Base-by-base conservation (phyloP, 306 rosid genomes). In the Sophora flavescens region DNA sequence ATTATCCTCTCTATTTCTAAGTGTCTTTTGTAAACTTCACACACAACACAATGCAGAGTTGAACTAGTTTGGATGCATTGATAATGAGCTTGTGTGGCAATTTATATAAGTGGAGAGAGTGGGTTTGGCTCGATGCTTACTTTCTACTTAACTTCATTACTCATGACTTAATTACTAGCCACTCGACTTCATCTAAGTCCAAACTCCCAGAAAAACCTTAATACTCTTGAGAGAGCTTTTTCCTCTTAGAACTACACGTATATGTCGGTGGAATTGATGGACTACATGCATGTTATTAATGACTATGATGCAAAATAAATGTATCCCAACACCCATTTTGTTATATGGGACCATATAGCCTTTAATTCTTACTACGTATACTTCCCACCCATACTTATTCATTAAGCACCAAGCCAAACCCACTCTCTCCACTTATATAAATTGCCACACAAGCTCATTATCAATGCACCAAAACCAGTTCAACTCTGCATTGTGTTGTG, bases 391-490 rank as follows among this genome's bases (percentile, higher is more conserved):
- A 61, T 63, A 22, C 12, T 38, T 6, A 65, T 30, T 76, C 28
- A 53, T 53, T 53, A 44, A 39, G 14, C 41, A 53, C 36, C 14
- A 15, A 22, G 32, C 52, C 60, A 42, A 32, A 66, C 74, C 58
- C 68, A 51, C 16, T 8, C 14, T 15, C 14, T 7, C 68, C 50
- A 35, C 44, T 35, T 63, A 63, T 74, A 74, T 45, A 60, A 45
- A 60, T 22, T 73, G 6, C 8, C 68, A 58, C 42, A 22, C 4
- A 64, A 6, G 0, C 67, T 22, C 66, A 14, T 57, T 38, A 35
- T 26, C 30, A 56, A 22, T 22, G 22, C 0, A 22, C 22, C 22
- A 0, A 1, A 22, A 44, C 8, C 22, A 42, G n/a, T 4, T 28
- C 79, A 63, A 0, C 39, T 64, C 36, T 30, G 3, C 2, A 30